Base-by-base conservation (phyloP, 73 alveolate species). In the Paramecium sexaurelia region DNA sequence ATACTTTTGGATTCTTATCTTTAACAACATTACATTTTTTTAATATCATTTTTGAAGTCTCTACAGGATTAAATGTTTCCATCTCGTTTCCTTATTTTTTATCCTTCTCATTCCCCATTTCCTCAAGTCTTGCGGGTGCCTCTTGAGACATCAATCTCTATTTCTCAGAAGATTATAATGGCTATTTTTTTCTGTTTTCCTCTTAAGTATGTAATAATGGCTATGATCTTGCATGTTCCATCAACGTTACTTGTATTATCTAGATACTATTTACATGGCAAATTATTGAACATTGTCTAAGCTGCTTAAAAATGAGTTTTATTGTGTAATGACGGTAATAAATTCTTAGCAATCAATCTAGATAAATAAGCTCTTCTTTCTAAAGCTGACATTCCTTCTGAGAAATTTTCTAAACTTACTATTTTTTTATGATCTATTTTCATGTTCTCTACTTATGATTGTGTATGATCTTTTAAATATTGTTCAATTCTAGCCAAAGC, bases 11-110 rank as follows among this genome's bases (percentile, higher is more conserved):
- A 88, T 88, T 88, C 73, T 71, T 88, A 39, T 88, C 55, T 82
- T 88, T 88, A 35, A 88, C 73, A 13, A 88, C 94, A 69, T 88
- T 88, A 47, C 94, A 88, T 45, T 68, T 43, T 41, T 88, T 61
- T 5, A 88, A 61, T 11, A 88, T 84, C 66, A 68, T 29, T 41
- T 88, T 88, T 19, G 94, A 88, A 0, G 94, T 88, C 55, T 88
- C 94, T 9, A 88, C 91, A 3, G 94, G 94, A 68, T 88, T 88
- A 32, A 88, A 88, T 43, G 94, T 82, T 40, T 88, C 94, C 51
- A 88, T 27, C 45, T 88, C 85, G 71, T 88, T 82, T 7, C 87
- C 87, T 73, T 73, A 33, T 17, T 36, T 39, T 73, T 73, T 36
- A 27, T 73, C 66, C 33, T 73, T 73, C 24, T 61, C 83, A 26